Evolutionary conservation across 192 early-diverging fungal genomes (phyloP).

Genomic region (Rhizoclosmatium globosum): DNA sequence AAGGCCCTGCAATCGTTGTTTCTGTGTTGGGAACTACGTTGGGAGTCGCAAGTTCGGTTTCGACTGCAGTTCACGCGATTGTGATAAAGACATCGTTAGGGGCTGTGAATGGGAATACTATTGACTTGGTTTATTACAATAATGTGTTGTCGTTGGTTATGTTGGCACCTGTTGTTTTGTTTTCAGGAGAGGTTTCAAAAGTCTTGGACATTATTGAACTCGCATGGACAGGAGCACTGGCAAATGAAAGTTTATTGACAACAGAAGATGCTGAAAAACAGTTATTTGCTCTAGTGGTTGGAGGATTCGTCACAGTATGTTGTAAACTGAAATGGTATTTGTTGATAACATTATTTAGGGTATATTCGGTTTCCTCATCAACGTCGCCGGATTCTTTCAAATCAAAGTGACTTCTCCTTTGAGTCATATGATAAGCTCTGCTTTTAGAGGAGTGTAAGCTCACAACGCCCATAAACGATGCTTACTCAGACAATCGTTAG

Average conservation of each 20-base stretch:
- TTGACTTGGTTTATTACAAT: constrained; percentile 70
- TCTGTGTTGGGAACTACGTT: constrained; percentile 49
- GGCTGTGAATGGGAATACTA: constrained; percentile 57
- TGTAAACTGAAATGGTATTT: background rate
- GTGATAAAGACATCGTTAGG: constrained; percentile 62
- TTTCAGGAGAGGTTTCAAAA: constrained; percentile 51
- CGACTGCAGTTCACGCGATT: constrained; percentile 69
- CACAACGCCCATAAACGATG: background rate
- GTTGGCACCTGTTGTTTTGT: constrained; percentile 56
- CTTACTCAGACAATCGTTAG: constrained; percentile 5
- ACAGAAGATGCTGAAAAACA: background rate
- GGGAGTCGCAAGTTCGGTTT: constrained; percentile 58
- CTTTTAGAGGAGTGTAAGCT: constrained; percentile 69
- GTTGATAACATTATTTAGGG: constrained; percentile 35
- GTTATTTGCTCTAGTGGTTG: constrained; percentile 23
- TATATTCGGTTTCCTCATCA: constrained; percentile 68
- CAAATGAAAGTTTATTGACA: background rate
- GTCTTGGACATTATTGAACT: background rate
- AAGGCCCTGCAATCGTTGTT: constrained; percentile 10
- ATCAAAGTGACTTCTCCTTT: constrained; percentile 70
- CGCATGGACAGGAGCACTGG: background rate
- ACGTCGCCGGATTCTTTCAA: constrained; percentile 69
- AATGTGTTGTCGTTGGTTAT: constrained; percentile 56
- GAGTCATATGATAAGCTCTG: constrained; percentile 66
- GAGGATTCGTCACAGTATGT: constrained; percentile 33